phyloP scores from a whole-genome alignment of 2,329 filamentous ascomycete species.

The Talaromyces sp. region DNA sequence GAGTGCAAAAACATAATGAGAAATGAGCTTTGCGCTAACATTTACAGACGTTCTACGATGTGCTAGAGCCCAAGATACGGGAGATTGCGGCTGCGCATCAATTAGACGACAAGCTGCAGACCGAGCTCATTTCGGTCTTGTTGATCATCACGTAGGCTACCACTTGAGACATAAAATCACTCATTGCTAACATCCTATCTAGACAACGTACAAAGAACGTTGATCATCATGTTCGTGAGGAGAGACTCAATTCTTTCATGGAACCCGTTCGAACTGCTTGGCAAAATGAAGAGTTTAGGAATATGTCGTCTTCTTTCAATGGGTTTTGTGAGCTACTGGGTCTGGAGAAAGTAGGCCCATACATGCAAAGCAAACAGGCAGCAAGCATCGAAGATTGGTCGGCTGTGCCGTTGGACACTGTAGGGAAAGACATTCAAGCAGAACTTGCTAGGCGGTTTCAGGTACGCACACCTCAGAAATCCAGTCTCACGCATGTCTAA shows the following conservation, averaged over 20 bases:
- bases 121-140: constrained; percentile 83
- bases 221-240: constrained; percentile 66
- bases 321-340: constrained; percentile 78
- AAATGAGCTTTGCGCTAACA: not conserved
- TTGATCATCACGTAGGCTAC: constrained; percentile 77
- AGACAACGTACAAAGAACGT: constrained; percentile 78
- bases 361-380: constrained; percentile 69
- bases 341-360: constrained; percentile 75
- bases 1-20: constrained; percentile 28
- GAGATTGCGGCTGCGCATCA: constrained; percentile 69
- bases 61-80: constrained; percentile 77
- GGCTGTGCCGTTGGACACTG: constrained; percentile 67
- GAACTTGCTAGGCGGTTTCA: constrained; percentile 59
- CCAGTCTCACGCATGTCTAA: constrained; percentile 13
- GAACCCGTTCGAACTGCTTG: constrained; percentile 78
- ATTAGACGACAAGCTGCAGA: constrained; percentile 76
- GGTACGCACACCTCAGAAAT: constrained; percentile 11
- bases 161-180: not conserved
- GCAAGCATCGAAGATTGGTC: constrained; percentile 82
- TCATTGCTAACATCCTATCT: not conserved
- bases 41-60: constrained; percentile 71
- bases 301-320: constrained; percentile 68
- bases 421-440: constrained; percentile 74
- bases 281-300: constrained; percentile 67
- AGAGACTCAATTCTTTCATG: constrained; percentile 72